Base-by-base conservation (phyloP, 1,284 basidiomycete genomes). In the Boletellus sp. region DNA sequence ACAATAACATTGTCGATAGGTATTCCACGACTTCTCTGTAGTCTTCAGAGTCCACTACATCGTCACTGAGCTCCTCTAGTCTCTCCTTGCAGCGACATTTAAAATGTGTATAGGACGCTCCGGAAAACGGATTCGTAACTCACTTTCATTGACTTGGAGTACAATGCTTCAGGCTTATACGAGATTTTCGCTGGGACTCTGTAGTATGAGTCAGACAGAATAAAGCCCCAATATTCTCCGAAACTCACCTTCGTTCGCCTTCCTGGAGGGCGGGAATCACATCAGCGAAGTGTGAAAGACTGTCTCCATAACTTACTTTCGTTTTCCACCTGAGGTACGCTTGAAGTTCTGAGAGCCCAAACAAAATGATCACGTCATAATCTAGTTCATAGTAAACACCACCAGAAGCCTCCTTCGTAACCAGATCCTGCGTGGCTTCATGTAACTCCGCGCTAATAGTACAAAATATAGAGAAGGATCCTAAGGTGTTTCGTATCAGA, bases 351-450 rank as follows among this genome's bases (percentile, higher is more conserved):
- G 51, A 11, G 28, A 11, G 28, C 28, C 28, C 28, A 28, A 28
- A 28, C 28, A 28, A 28, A 8, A 28, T 7, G 15, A 57, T 43
- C n/a, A 57, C 56, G 19, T 58, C 45, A 16, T 57, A 57, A 42
- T 58, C 48, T 11, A 58, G 38, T 30, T 42, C 40, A 24, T 57
- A 57, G 48, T 33, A 54, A 11, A 40, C n/a, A 2, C 21, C 32
- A 8, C 40, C 49, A 1, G 19, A 30, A 19, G 32, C 8, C 2
- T 30, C 24, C 30, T 33, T 44, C 21, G 1, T n/a, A 3, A 37
- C 19, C 2, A 58, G 16, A 24, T 47, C 50, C 3, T 37, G 35
- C 2, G 10, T 12, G 1, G 55, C 55, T 41, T 30, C 11, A 22
- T 50, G 41, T 7, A 57, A 35, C 12, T 57, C 28, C 28, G 10